A percentile compares a stretch with the other conserved stretches of the same genome.
Evolutionary conservation across 208 protist species (phyloP).

Genomic region (Leishmania gerbilli): DNA sequence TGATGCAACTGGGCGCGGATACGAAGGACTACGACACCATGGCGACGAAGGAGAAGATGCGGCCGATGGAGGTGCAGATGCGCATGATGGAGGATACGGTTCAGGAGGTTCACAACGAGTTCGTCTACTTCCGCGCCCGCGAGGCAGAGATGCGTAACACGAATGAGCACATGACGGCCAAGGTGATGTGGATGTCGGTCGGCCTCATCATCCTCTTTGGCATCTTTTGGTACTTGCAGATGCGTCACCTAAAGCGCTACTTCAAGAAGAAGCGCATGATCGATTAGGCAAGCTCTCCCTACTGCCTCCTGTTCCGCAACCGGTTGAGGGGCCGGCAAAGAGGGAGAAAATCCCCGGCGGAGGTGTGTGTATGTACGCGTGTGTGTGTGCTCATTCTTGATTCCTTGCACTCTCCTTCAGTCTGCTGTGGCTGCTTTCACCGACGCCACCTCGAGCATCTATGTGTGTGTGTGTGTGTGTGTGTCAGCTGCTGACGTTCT

Average conservation of each 20-base stretch:
- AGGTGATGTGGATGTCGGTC: conserved; percentile 68
- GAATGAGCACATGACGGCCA: conserved; percentile 81
- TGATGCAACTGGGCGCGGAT: conserved; percentile 46
- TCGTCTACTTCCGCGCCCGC: conserved; percentile 85
- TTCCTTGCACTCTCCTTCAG: neutral
- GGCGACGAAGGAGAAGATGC: conserved; percentile 85
- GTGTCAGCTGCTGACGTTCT: neutral
- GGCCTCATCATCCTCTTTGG: conserved; percentile 68
- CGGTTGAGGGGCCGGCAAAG: neutral
- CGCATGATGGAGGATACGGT: conserved; percentile 88
- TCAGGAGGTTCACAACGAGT: conserved; percentile 79
- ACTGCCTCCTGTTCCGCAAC: neutral
- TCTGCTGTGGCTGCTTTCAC: neutral
- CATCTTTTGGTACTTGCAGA: conserved; percentile 70
- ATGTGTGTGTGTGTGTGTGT: neutral
- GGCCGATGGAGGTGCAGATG: conserved; percentile 91
- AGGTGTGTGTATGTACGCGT: neutral
- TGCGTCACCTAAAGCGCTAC: conserved; percentile 81
- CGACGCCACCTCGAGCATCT: neutral
- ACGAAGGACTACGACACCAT: conserved; percentile 69
- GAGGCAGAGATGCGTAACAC: conserved; percentile 89
- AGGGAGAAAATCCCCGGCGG: neutral
- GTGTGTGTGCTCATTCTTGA: neutral
- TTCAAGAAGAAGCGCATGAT: conserved; percentile 93
- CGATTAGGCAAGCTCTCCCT: conserved; percentile 45